These are phyloP conservation scores for Penicillium roqueforti DNA, from an alignment of 495 filamentous ascomycete genomes.

Conservation along the genomic window DNA sequence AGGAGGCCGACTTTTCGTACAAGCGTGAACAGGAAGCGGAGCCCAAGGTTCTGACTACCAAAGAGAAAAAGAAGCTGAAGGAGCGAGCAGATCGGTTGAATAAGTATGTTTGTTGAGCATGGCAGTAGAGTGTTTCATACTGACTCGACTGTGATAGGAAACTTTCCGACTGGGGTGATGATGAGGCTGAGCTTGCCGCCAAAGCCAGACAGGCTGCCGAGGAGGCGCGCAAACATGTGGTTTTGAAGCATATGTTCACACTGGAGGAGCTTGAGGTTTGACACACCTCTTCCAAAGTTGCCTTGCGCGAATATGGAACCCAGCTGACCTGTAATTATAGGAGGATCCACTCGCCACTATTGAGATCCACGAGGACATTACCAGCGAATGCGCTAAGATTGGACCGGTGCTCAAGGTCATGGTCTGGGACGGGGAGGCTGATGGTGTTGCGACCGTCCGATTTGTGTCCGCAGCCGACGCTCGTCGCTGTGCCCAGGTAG, in stretches of 20 bases:
- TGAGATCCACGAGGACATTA: slow-evolving; percentile 92
- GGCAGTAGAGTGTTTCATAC: background rate
- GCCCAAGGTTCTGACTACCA: slow-evolving; percentile 44
- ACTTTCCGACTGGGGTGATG: slow-evolving; percentile 90
- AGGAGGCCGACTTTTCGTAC: slow-evolving; percentile 81
- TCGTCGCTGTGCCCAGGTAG: slow-evolving; percentile 62
- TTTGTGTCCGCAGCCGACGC: slow-evolving; percentile 70
- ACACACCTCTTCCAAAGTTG: background rate
- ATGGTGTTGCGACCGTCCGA: slow-evolving; percentile 79
- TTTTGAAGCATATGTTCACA: slow-evolving; percentile 94
- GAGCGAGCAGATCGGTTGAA: slow-evolving; percentile 82
- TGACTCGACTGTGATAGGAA: slow-evolving; percentile 50
- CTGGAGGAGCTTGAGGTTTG: slow-evolving; percentile 68
- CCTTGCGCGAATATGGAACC: background rate
- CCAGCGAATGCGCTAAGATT: slow-evolving; percentile 81
- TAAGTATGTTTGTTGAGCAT: slow-evolving; percentile 41
- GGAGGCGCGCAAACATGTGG: slow-evolving; percentile 50
- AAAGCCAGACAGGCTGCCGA: slow-evolving; percentile 68
- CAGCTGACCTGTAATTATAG: slow-evolving; percentile 30
- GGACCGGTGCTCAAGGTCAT: slow-evolving; percentile 88
- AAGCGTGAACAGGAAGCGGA: slow-evolving; percentile 65
- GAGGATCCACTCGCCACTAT: slow-evolving; percentile 78
- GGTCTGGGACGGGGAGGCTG: slow-evolving; percentile 82
- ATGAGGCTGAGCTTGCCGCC: slow-evolving; percentile 52
- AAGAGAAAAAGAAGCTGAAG: slow-evolving; percentile 80